Percentiles rank a stretch among this genome's conserved stretches.
phyloP scores from a whole-genome alignment of 2,329 filamentous ascomycete genomes.

The Aureobasidium subglaciale region DNA sequence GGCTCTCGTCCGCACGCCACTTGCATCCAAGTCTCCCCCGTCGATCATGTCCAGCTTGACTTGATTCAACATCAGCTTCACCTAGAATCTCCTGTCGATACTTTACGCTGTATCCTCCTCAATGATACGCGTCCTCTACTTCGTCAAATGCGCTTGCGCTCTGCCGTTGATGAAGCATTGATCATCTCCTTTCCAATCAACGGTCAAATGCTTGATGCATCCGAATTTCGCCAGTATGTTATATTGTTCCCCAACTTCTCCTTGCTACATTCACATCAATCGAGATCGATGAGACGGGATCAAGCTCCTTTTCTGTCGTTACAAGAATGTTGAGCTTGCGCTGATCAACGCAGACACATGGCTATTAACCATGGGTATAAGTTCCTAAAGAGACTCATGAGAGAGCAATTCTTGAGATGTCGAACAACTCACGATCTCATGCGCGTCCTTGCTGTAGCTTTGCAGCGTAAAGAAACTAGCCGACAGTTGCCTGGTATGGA shows the following conservation, averaged over 20 bases:
- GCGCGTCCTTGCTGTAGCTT: conserved; percentile 25
- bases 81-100: conserved; percentile 9
- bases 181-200: conserved; percentile 10
- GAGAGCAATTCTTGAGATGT: conserved; percentile 26
- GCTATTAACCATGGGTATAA: conserved; percentile 19
- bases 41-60: background rate
- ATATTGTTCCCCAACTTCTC: too few species aligned
- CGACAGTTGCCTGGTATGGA: conserved; percentile 21
- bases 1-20: conserved; percentile 1
- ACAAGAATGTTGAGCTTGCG: background rate
- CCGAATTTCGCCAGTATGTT: conserved; percentile 20
- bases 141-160: background rate
- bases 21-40: background rate
- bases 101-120: background rate
- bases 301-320: background rate
- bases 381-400: conserved; percentile 18
- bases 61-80: conserved; percentile 2
- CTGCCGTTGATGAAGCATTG: background rate
- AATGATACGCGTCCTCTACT: background rate
- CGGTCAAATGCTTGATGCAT: conserved; percentile 2
- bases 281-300: too few species aligned
- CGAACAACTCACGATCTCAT: conserved; percentile 25
- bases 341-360: conserved; percentile 2
- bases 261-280: too few species aligned
- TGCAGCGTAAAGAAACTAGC: conserved; percentile 20